These are phyloP conservation scores for Borovskyia barvae DNA, from an alignment of 208 protist species.

Conservation along the genomic window DNA sequence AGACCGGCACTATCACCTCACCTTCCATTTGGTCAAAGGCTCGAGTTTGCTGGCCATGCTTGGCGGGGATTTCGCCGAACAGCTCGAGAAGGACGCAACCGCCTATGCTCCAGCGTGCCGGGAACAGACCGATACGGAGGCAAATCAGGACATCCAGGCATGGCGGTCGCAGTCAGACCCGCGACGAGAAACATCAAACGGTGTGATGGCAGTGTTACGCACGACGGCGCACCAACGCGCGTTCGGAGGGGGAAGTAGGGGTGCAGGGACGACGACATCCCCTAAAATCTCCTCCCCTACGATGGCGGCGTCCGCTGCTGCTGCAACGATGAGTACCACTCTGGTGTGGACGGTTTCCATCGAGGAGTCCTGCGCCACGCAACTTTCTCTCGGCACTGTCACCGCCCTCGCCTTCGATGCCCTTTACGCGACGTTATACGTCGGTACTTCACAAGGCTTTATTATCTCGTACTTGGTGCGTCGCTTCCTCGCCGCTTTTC, in stretches of 20 bases:
- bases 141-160: no score
- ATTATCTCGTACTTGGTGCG: slow-evolving; percentile 67
- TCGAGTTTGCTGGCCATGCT: slow-evolving; percentile 45
- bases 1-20: slow-evolving; percentile 42
- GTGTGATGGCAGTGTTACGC: no score
- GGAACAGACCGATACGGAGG: not conserved
- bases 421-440: slow-evolving; percentile 53
- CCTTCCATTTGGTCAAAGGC: slow-evolving; percentile 68
- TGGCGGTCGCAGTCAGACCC: not conserved
- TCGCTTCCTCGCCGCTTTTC: slow-evolving; percentile 57
- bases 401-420: slow-evolving; percentile 61
- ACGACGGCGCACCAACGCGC: no score
- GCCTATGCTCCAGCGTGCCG: not conserved
- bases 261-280: no score
- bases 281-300: no score
- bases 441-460: slow-evolving; percentile 70
- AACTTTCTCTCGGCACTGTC: slow-evolving; percentile 33
- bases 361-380: slow-evolving; percentile 17
- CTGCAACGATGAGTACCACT: slow-evolving; percentile 5
- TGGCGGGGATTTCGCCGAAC: slow-evolving; percentile 57
- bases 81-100: slow-evolving; percentile 27
- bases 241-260: no score
- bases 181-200: no score
- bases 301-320: no score
- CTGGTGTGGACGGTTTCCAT: slow-evolving; percentile 29